These are phyloP conservation scores for Kwoniella dendrophila DNA, from an alignment of 768 basidiomycete genomes.

Conservation along the genomic window DNA sequence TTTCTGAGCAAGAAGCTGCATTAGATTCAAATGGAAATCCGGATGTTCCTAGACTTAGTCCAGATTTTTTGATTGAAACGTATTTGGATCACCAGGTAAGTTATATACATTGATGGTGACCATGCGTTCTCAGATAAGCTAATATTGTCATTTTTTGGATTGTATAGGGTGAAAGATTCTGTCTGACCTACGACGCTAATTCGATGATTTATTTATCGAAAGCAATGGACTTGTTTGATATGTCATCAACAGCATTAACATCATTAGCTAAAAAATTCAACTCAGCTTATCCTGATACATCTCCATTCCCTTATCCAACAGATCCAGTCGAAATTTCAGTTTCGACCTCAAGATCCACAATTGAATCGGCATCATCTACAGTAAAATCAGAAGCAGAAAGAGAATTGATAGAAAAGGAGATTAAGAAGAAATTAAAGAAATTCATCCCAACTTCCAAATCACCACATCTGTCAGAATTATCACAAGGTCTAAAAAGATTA, in stretches of 20 bases:
- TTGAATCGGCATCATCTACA: slow-evolving; percentile 51
- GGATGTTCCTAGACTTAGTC: slow-evolving; percentile 74
- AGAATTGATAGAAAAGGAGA: slow-evolving; percentile 11
- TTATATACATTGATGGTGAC: no score
- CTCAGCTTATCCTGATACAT: slow-evolving; percentile 38
- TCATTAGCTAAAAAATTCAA: slow-evolving; percentile 61
- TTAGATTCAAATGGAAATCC: slow-evolving; percentile 36
- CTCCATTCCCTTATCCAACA: slow-evolving; percentile 50
- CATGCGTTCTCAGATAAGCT: no score
- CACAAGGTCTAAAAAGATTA: slow-evolving; percentile 75
- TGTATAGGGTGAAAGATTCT: slow-evolving; percentile 85
- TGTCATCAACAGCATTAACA: slow-evolving; percentile 75
- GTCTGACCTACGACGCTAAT: slow-evolving; percentile 98
- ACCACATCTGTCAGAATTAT: slow-evolving; percentile 73
- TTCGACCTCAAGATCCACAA: slow-evolving; percentile 34
- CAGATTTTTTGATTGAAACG: slow-evolving; percentile 97
- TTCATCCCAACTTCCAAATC: slow-evolving; percentile 60
- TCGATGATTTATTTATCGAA: slow-evolving; percentile 98
- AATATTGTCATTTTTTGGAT: background rate
- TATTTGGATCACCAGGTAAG: slow-evolving; percentile 87
- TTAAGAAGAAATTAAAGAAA: slow-evolving; percentile 40
- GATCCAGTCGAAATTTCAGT: slow-evolving; percentile 41
- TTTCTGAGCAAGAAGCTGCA: slow-evolving; percentile 46
- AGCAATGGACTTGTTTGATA: slow-evolving; percentile 98
- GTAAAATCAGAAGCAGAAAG: background rate